Conservation (phyloP, 2,329 filamentous ascomycete species). For the Cytospora mali region DNA sequence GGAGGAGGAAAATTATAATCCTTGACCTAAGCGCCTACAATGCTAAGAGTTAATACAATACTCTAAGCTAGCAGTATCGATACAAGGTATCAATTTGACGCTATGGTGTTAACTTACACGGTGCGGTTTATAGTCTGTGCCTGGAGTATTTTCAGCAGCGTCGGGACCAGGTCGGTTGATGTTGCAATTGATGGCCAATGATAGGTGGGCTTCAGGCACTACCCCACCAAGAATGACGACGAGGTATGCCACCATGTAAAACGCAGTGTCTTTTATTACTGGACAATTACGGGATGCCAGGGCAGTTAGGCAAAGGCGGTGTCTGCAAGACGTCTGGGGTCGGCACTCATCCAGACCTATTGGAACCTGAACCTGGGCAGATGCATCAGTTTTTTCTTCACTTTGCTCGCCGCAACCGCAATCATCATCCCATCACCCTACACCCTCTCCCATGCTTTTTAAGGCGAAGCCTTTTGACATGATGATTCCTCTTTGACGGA, state of each 20-base stretch:
- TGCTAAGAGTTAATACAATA: too few species aligned
- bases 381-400: background rate
- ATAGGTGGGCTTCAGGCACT: conserved; percentile 1
- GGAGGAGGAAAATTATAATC: too few species aligned
- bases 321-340: background rate
- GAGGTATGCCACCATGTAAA: conserved; percentile 10
- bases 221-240: conserved; percentile 14
- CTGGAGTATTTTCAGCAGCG: too few species aligned
- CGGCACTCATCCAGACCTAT: background rate
- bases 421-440: conserved; percentile 8
- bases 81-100: too few species aligned
- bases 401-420: background rate
- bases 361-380: background rate
- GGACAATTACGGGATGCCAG: background rate
- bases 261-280: background rate
- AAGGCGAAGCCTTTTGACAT: conserved; percentile 14
- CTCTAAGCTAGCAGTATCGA: too few species aligned
- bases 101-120: too few species aligned
- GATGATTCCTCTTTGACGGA: conserved; percentile 23
- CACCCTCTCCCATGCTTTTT: conserved; percentile 3
- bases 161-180: too few species aligned
- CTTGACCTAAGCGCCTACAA: too few species aligned
- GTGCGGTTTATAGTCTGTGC: too few species aligned
- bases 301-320: background rate
- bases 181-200: conserved; percentile 18